Percentiles rank a stretch among this genome's conserved stretches.
These are phyloP conservation scores for Neurospora tetrasperma DNA, from an alignment of 495 filamentous ascomycete species.

Conservation along the genomic window DNA sequence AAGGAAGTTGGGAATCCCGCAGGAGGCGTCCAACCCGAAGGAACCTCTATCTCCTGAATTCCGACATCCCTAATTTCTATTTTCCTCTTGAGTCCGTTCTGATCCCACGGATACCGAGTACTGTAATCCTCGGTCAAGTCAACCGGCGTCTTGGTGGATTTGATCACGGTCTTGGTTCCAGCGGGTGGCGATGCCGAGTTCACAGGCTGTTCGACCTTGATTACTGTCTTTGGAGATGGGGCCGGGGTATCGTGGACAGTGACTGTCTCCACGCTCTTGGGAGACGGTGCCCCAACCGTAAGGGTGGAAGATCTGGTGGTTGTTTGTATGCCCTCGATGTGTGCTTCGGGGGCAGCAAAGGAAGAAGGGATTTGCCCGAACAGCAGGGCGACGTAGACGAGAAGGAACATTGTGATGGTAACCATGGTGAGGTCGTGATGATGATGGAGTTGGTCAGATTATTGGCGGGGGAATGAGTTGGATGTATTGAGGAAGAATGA, in stretches of 20 bases:
- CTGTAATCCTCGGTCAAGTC: background rate
- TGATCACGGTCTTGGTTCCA: background rate
- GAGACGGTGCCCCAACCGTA: too few species aligned
- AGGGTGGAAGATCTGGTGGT: background rate
- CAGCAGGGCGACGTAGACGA: background rate
- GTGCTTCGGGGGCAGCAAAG: background rate
- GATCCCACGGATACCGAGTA: background rate
- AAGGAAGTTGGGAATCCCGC: background rate
- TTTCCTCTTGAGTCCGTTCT: background rate
- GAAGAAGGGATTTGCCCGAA: background rate
- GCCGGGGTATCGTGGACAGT: background rate
- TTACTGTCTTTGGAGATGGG: background rate
- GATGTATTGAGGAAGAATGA: background rate
- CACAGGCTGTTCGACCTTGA: background rate
- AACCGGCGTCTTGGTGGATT: background rate
- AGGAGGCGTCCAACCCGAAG: background rate
- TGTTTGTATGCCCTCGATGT: background rate
- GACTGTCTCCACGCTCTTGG: too few species aligned
- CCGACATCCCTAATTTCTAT: accelerated
- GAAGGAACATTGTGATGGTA: background rate
- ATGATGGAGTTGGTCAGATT: background rate
- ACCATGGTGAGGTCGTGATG: background rate
- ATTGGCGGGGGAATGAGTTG: background rate
- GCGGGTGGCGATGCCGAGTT: background rate
- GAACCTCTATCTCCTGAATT: background rate